Conservation (phyloP, 83 land plant genomes). For the Thuja plicata region DNA sequence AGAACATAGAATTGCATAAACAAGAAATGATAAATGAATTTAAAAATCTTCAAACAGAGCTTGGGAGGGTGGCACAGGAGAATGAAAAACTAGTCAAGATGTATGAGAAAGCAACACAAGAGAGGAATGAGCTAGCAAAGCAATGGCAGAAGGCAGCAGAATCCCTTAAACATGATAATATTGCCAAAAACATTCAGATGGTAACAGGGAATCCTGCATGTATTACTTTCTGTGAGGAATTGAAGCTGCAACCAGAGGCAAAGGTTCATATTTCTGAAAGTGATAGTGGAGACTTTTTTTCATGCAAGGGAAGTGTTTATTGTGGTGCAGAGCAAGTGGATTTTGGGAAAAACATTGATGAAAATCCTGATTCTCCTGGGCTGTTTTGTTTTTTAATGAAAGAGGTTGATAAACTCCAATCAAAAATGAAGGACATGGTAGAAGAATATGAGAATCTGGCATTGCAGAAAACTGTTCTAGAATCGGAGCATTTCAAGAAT, state of each 20-base stretch:
- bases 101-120: conserved; percentile 64
- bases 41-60: conserved; percentile 42
- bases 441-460: conserved; percentile 10
- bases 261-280: neutral
- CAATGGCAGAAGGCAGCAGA: conserved; percentile 20
- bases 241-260: neutral
- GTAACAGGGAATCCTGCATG: neutral
- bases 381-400: neutral
- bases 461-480: conserved; percentile 1
- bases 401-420: conserved; percentile 8
- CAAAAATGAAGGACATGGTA: neutral
- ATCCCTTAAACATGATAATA: neutral
- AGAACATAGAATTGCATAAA: conserved; percentile 5
- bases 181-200: conserved; percentile 4
- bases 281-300: neutral
- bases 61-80: conserved; percentile 54
- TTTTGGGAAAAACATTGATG: neutral
- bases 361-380: neutral
- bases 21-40: conserved; percentile 13
- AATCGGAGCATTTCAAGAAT: neutral
- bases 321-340: neutral
- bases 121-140: conserved; percentile 15
- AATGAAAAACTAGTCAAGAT: conserved; percentile 50
- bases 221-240: neutral
- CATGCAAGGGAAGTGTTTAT: too few species aligned